These are phyloP conservation scores for Halenospora varia DNA, from an alignment of 495 filamentous ascomycete genomes.

Conservation along the genomic window DNA sequence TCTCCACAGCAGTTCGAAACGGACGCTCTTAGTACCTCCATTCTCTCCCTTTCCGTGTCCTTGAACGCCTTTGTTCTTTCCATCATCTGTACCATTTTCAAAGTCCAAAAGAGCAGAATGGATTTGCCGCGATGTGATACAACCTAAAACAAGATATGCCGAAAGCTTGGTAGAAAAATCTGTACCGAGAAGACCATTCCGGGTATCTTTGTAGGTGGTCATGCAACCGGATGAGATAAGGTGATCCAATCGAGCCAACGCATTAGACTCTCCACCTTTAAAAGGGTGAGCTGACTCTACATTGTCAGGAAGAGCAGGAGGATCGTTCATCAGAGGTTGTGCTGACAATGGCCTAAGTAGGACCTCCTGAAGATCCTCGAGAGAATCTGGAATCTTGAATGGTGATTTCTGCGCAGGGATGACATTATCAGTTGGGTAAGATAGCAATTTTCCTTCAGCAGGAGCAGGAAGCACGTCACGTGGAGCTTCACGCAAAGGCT, in stretches of 20 bases:
- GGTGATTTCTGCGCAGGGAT: constrained; percentile 53
- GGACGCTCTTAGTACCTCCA: constrained; percentile 59
- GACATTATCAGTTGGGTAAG: constrained; percentile 37
- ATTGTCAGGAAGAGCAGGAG: constrained; percentile 41
- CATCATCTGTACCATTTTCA: constrained; percentile 43
- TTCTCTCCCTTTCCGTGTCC: constrained; percentile 60
- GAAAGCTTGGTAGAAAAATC: constrained; percentile 71
- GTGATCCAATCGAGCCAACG: constrained; percentile 48
- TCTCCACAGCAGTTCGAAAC: constrained; percentile 70
- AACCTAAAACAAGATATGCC: constrained; percentile 63
- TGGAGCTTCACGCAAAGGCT: constrained; percentile 58
- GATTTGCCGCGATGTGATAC: constrained; percentile 61
- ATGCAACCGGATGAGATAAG: constrained; percentile 54
- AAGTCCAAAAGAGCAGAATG: constrained; percentile 58
- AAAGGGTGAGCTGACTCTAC: constrained; percentile 59
- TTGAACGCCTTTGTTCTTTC: constrained; percentile 9
- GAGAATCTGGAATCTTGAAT: constrained; percentile 53
- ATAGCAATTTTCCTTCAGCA: constrained; percentile 39
- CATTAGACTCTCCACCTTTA: constrained; percentile 57
- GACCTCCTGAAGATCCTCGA: constrained; percentile 42
- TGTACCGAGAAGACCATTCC: constrained; percentile 61
- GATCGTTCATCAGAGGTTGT: constrained; percentile 30
- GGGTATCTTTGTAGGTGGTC: constrained; percentile 58
- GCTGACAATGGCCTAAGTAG: constrained; percentile 50
- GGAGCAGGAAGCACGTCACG: constrained; percentile 43